Base-by-base conservation (phyloP, 1,284 basidiomycete species). In the Ustilago tritici region DNA sequence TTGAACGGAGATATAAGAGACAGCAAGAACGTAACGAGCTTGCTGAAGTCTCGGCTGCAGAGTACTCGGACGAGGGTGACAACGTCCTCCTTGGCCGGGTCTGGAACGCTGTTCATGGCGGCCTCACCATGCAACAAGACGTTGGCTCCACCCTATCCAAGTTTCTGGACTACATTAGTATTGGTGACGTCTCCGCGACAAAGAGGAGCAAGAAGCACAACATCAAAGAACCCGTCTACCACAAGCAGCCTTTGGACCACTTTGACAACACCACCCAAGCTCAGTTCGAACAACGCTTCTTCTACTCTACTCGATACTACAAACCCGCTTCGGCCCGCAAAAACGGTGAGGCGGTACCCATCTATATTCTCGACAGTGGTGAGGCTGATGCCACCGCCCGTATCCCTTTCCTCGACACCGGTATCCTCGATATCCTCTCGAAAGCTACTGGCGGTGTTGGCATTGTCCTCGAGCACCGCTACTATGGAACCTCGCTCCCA, bases 281-380 rank as follows among this genome's bases (percentile, higher is more conserved):
- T n/a, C 88, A 87, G 1, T 89, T 89, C 80, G 87, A 88, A 60
- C 88, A 88, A 67, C 79, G 88, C 32, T 98, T 95, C 87, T 98
- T 95, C 94, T 89, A 95, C 55, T 95, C 92, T 83, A 90, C 90
- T n/a, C 90, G 92, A 38, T 91, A 93, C 86, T 98, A 96, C 87
- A 89, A 90, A 68, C 87, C 89, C 91, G 95, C 32, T 91, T 93
- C 81, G 89, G 94, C 11, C 87, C 95, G 56, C 92, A 95, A 84
- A 92, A 93, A 23, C 17, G 71, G 67, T 31, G 71, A 77, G 19
- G 70, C 70, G 11, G 81, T 77, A 14, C 85, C 86, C 5, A 79
- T 87, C 61, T 81, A 81, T 57, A 75, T 87, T 32, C 78, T 87
- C 35, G 87, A 87, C 55, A 83, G 80, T 15, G 87, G 87, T 2